Evolutionary conservation across 306 rosid species (phyloP).

Genomic region (Mimosa bimucronata): DNA sequence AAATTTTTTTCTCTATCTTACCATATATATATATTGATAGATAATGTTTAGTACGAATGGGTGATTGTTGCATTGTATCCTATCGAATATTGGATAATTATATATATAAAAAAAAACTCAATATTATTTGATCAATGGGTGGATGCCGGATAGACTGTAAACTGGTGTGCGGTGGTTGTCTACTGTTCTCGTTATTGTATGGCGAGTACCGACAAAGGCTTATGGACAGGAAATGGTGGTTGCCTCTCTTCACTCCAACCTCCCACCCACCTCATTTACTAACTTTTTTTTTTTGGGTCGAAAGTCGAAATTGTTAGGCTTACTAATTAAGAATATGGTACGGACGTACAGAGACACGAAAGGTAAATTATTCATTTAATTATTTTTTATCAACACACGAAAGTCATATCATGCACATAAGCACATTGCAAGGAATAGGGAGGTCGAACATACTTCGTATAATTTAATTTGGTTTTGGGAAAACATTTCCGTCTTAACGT

Average conservation of each 20-base stretch:
- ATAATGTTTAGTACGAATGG: background rate
- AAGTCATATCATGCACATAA: background rate
- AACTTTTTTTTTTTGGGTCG: background rate
- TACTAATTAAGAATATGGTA: too few species aligned
- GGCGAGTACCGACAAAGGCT: background rate
- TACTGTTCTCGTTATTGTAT: background rate
- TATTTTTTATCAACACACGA: background rate
- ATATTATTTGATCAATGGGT: background rate
- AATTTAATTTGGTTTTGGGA: background rate
- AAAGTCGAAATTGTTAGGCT: background rate
- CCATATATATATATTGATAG: background rate
- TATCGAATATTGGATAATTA: background rate
- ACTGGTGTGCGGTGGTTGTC: background rate
- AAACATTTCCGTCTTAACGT: background rate
- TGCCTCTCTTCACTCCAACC: background rate
- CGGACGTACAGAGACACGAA: background rate
- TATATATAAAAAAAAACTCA: background rate
- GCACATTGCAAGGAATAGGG: background rate
- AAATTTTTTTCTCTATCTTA: background rate
- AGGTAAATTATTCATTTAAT: background rate
- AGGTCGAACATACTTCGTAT: background rate
- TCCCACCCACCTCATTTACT: background rate
- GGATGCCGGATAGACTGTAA: background rate
- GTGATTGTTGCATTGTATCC: background rate
- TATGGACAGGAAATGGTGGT: background rate